Percentiles rank a stretch among this genome's conserved stretches.
Evolutionary conservation across 2,329 filamentous ascomycete genomes (phyloP).

Genomic region (Aspergillus sojae): DNA sequence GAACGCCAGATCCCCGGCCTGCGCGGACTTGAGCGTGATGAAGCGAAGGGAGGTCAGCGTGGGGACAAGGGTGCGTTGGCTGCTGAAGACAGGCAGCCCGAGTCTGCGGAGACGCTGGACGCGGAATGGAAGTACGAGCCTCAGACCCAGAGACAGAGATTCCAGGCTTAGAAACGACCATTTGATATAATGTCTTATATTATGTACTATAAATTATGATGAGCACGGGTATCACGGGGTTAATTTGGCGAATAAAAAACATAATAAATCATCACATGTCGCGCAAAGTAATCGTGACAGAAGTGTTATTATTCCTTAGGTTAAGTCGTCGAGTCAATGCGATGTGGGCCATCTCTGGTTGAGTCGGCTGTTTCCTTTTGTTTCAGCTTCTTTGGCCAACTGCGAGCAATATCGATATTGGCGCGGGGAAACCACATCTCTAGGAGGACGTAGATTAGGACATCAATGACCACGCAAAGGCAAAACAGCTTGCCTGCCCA

Average conservation of each 20-base stretch:
- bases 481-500: slow-evolving; percentile 99
- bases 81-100: slow-evolving; percentile 33
- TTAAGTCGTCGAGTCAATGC: slow-evolving; percentile 10
- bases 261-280: not conserved
- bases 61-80: slow-evolving; percentile 33
- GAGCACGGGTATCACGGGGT: slow-evolving; percentile 12
- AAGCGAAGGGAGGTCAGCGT: slow-evolving; percentile 22
- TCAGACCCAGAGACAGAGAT: slow-evolving; percentile 25
- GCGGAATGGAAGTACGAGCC: slow-evolving; percentile 32
- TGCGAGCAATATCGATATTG: slow-evolving; percentile 83
- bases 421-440: slow-evolving; percentile 85
- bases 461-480: slow-evolving; percentile 90
- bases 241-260: slow-evolving; percentile 1
- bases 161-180: not conserved
- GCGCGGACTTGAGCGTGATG: slow-evolving; percentile 33
- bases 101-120: slow-evolving; percentile 32
- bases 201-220: slow-evolving; percentile 7
- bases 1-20: slow-evolving; percentile 30
- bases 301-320: too few species aligned
- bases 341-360: slow-evolving; percentile 8
- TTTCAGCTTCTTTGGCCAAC: slow-evolving; percentile 79
- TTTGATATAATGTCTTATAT: not conserved
- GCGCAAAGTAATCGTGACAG: not conserved
- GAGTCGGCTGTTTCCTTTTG: slow-evolving; percentile 9
- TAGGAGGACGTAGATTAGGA: slow-evolving; percentile 82